These are phyloP conservation scores for Citrullus colocynthis DNA, from an alignment of 306 rosid species.

Conservation along the genomic window DNA sequence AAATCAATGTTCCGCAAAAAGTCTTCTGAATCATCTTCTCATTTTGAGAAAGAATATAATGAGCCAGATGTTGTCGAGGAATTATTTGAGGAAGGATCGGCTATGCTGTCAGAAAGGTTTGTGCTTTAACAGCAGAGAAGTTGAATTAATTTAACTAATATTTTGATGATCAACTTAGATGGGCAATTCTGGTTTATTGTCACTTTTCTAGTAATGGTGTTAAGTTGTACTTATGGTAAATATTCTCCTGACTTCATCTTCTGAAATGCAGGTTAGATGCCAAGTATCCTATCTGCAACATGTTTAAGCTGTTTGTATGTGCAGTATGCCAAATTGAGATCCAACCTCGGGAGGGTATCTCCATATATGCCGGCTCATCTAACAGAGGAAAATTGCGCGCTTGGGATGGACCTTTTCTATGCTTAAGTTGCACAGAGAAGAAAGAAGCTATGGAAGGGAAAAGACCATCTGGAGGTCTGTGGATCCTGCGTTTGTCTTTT, in stretches of 20 bases:
- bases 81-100: conserved; percentile 91
- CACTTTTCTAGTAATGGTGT: background rate
- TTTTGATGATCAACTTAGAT: background rate
- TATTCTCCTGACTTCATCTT: background rate
- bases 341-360: conserved; percentile 90
- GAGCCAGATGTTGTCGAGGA: conserved; percentile 85
- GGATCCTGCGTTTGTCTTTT: conserved; percentile 6
- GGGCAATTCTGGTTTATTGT: conserved; percentile 1
- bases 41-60: conserved; percentile 49
- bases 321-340: conserved; percentile 93
- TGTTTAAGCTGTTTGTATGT: conserved; percentile 91
- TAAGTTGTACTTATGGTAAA: background rate
- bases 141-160: background rate
- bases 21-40: conserved; percentile 63
- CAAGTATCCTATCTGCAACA: conserved; percentile 92
- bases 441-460: conserved; percentile 99
- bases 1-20: conserved; percentile 78
- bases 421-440: conserved; percentile 91
- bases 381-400: conserved; percentile 64
- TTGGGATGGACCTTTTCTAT: conserved; percentile 99
- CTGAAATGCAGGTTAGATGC: conserved; percentile 66
- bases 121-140: conserved; percentile 11
- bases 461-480: conserved; percentile 44
- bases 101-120: conserved; percentile 90
- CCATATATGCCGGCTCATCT: conserved; percentile 55